Evolutionary conservation across 2,329 filamentous ascomycete genomes (phyloP), one percentile per base, ranked within the genome.

Genomic region (Tolypocladium capitatum): DNA sequence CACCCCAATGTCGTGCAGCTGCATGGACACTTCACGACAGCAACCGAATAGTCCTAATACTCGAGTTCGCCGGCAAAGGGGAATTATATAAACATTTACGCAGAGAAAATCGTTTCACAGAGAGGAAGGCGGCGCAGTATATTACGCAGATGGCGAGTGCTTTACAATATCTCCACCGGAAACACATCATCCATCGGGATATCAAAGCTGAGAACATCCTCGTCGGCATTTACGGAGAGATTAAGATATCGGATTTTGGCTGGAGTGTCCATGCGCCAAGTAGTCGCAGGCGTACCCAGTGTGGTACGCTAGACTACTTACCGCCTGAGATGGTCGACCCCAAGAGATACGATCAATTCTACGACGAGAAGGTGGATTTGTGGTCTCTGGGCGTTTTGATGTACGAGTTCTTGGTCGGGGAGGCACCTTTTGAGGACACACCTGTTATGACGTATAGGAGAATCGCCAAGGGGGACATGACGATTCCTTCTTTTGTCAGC

Each of bases 21-120:
- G 1, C 85, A 79, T 58, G 80, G 81, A 20, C 80, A 84, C 60
- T 86, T 86, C 81, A 86, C 60, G 82, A 86, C 59, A 76, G 72
- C 53, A 83, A 83, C 62, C 74, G 83, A 31, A 80, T 86, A 51
- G 85, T 86, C 63, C 65, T 86, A 47, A 84, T 86, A 49, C 71
- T 86, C 24, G 83, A 86, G 57, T 86, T 82, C 54, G 82, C 82
- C 4, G 80, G 58, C 21, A 49, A 51, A 33, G 83, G 82, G 46
- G 83, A 86, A 58, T 66, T 86, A 31, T 86, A 85, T 66, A 85
- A 85, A 67, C 80, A 83, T 56, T 67, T 86, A 46, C 73, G 80
- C 45, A 76, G 77, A 56, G 81, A 80, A 53, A 72, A 77, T 58
- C 73, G 75, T 36, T 86, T 86, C 58, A 74, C 79, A 0, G 83